phyloP scores from a whole-genome alignment of 257 asterid species.

The Solanum paucissectum region DNA sequence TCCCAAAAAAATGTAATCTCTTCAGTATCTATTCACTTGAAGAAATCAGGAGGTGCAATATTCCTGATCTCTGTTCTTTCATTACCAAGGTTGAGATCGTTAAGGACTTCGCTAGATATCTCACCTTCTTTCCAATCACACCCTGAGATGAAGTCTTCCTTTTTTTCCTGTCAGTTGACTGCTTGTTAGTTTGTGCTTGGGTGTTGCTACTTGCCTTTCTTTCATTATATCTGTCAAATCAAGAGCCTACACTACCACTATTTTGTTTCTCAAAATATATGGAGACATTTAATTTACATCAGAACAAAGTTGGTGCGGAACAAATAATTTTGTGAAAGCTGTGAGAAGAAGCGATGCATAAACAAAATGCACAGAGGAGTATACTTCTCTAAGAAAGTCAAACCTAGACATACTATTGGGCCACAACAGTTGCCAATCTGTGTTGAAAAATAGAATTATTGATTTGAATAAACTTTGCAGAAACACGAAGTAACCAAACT shows the following conservation, averaged over 20 bases:
- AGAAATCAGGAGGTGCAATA: not conserved
- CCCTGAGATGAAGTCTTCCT: not conserved
- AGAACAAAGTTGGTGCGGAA: not conserved
- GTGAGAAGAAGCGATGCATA: not conserved
- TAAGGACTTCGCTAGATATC: not conserved
- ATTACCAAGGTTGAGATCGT: not conserved
- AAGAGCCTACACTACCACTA: not conserved
- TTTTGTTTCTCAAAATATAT: not conserved
- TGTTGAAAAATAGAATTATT: too few species aligned
- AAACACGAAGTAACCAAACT: too few species aligned
- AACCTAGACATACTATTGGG: not conserved
- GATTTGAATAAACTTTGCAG: too few species aligned
- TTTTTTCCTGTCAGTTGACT: slow-evolving; percentile 1
- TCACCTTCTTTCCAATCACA: not conserved
- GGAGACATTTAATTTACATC: not conserved
- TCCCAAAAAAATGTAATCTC: slow-evolving; percentile 5
- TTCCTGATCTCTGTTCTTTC: slow-evolving; percentile 6
- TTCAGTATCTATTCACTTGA: not conserved
- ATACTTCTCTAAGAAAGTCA: not conserved
- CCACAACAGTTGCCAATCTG: too few species aligned
- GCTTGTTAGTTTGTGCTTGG: slow-evolving; percentile 2
- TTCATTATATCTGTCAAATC: not conserved
- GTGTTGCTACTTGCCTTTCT: not conserved
- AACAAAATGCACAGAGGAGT: not conserved
- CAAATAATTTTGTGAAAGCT: not conserved